Conservation (phyloP, 192 early-diverging fungal species). For the Chytriomyces hyalinus region DNA sequence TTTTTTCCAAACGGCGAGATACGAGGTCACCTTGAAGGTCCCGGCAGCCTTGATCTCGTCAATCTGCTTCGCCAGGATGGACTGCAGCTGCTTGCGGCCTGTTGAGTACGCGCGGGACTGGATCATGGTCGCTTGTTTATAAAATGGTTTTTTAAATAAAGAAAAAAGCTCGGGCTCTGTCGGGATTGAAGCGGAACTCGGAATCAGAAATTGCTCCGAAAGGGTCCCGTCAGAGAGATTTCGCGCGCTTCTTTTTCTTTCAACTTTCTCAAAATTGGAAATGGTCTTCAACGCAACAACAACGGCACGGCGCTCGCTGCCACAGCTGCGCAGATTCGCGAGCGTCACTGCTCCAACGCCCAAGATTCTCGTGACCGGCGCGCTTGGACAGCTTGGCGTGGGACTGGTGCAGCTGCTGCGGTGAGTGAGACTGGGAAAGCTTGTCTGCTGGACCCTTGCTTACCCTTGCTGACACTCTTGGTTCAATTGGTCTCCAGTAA, state of each 20-base stretch:
- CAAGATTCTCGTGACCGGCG: conserved; percentile 67
- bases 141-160: not conserved
- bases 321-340: no score
- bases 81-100: conserved; percentile 4
- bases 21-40: conserved; percentile 60
- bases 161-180: not conserved
- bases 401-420: conserved; percentile 65
- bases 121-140: not conserved
- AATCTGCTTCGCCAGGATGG: conserved; percentile 49
- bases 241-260: not conserved
- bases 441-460: conserved; percentile 1
- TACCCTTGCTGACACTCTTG: conserved; percentile 20
- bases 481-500: conserved; percentile 8
- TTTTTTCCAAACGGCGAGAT: not conserved
- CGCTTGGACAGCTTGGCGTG: conserved; percentile 68
- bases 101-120: conserved; percentile 13
- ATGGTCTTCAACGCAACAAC: no score
- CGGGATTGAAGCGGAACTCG: no score
- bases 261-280: no score
- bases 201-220: not conserved
- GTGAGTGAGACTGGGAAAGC: conserved; percentile 31
- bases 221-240: not conserved
- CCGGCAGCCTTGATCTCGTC: conserved; percentile 63
- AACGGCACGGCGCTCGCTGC: no score
- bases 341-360: conserved; percentile 41